Evolutionary conservation across 768 basidiomycete genomes (phyloP).

Genomic region (Postia placenta): DNA sequence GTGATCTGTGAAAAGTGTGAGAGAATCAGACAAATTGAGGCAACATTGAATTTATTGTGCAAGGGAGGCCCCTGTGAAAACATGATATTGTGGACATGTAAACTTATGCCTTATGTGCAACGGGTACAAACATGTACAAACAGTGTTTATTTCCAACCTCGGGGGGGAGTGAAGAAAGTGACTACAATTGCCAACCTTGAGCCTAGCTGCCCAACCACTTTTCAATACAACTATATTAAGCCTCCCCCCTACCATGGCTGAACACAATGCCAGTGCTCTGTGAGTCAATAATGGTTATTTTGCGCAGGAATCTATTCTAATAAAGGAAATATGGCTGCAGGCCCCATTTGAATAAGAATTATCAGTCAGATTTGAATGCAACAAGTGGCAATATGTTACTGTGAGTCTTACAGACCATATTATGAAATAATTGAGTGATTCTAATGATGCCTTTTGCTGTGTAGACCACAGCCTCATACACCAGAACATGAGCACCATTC

Average conservation of each 20-base stretch:
- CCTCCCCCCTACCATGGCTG: not conserved
- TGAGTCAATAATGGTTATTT: not conserved
- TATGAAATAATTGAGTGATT: not conserved
- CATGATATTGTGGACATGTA: constrained; percentile 2
- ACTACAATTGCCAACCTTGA: not conserved
- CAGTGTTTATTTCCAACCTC: not conserved
- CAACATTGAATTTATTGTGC: not conserved
- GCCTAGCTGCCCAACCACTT: not conserved
- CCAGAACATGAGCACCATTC: not conserved
- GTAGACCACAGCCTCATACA: not conserved
- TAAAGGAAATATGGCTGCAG: not conserved
- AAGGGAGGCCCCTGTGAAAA: not conserved
- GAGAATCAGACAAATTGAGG: too few relatives aligned
- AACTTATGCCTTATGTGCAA: not conserved
- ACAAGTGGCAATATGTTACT: not conserved
- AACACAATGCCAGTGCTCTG: not conserved
- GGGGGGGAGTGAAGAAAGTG: not conserved
- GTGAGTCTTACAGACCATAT: not conserved
- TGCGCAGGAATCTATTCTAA: not conserved
- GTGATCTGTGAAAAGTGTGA: too few relatives aligned
- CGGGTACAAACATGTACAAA: not conserved
- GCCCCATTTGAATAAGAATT: not conserved
- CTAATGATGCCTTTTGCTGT: not conserved
- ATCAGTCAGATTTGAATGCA: not conserved
- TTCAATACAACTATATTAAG: not conserved